Percentiles rank a stretch among this genome's conserved stretches.
Evolutionary conservation across 2,329 filamentous ascomycete species (phyloP).

Genomic region (Trichoderma sp.): DNA sequence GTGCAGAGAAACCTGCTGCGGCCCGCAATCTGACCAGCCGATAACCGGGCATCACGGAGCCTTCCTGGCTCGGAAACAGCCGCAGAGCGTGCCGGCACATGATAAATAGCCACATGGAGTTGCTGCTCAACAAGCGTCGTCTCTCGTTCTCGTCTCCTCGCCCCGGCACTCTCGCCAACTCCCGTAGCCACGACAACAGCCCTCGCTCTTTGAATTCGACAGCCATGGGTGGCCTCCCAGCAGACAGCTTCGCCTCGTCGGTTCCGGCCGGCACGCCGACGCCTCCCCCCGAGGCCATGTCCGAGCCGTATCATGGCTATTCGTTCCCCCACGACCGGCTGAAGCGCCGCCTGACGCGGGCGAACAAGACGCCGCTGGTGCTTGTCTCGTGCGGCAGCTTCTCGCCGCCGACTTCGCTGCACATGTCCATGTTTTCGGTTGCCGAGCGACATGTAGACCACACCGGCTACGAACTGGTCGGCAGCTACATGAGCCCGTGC

Average conservation of each 20-base stretch:
- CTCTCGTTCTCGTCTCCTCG: not conserved
- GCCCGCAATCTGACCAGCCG: conserved; percentile 18
- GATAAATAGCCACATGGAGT: conserved; percentile 16
- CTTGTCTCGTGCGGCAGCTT: conserved; percentile 69
- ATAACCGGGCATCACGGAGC: conserved; percentile 21
- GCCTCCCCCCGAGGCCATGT: conserved; percentile 24
- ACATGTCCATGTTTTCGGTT: conserved; percentile 83
- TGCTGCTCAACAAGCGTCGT: conserved; percentile 13
- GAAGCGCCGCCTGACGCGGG: conserved; percentile 53
- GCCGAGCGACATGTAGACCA: conserved; percentile 74
- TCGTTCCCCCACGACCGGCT: conserved; percentile 60
- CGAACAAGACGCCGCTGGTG: conserved; percentile 62
- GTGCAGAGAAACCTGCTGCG: not conserved
- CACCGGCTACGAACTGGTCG: conserved; percentile 73
- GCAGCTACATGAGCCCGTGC: conserved; percentile 60
- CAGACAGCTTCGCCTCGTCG: conserved; percentile 14
- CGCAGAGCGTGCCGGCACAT: not conserved
- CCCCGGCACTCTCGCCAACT: not conserved
- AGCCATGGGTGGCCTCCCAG: conserved; percentile 11
- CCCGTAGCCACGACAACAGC: not conserved
- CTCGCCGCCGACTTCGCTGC: conserved; percentile 72
- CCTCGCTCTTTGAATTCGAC: not conserved
- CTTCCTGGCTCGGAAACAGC: conserved; percentile 5
- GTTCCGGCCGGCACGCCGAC: conserved; percentile 17
- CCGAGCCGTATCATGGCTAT: conserved; percentile 42